A percentile compares a stretch with the other conserved stretches of the same genome.
Conservation (phyloP, 2,329 filamentous ascomycete species). For the Cladophialophora immunda region DNA sequence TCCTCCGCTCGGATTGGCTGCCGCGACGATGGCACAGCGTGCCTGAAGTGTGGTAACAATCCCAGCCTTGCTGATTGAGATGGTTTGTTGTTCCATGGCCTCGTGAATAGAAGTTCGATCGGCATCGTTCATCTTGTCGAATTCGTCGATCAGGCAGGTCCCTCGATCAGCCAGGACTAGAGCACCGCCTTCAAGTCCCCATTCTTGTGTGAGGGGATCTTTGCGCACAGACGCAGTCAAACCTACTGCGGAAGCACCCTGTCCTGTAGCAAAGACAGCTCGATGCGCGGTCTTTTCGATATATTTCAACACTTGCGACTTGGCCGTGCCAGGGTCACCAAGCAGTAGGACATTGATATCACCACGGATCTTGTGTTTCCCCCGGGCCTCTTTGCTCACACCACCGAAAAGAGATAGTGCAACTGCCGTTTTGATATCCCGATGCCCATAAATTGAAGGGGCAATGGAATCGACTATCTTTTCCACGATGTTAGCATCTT, state of each 20-base stretch:
- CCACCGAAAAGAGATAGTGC: constrained; percentile 94
- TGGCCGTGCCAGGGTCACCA: constrained; percentile 96
- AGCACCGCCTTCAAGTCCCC: constrained; percentile 95
- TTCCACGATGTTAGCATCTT: constrained; percentile 90
- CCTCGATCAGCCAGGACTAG: constrained; percentile 94
- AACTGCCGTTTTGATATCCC: constrained; percentile 95
- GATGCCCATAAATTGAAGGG: constrained; percentile 96
- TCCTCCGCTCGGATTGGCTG: constrained; percentile 94
- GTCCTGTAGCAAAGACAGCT: constrained; percentile 96
- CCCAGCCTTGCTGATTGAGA: constrained; percentile 97
- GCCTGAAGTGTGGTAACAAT: constrained; percentile 98
- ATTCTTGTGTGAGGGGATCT: constrained; percentile 94
- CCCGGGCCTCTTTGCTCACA: constrained; percentile 88
- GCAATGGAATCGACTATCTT: constrained; percentile 93
- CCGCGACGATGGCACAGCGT: constrained; percentile 93
- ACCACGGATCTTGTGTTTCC: constrained; percentile 88
- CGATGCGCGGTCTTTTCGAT: constrained; percentile 97
- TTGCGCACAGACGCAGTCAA: constrained; percentile 94
- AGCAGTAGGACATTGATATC: constrained; percentile 98
- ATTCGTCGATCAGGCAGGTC: constrained; percentile 96
- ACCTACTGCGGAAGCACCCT: constrained; percentile 97
- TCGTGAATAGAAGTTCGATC: constrained; percentile 98
- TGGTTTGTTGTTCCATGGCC: constrained; percentile 99
- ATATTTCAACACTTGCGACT: constrained; percentile 97
- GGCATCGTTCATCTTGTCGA: constrained; percentile 99